Percentiles rank a stretch among this genome's conserved stretches.
Conservation (phyloP, 306 rosid genomes). For the Rosa lucieae region DNA sequence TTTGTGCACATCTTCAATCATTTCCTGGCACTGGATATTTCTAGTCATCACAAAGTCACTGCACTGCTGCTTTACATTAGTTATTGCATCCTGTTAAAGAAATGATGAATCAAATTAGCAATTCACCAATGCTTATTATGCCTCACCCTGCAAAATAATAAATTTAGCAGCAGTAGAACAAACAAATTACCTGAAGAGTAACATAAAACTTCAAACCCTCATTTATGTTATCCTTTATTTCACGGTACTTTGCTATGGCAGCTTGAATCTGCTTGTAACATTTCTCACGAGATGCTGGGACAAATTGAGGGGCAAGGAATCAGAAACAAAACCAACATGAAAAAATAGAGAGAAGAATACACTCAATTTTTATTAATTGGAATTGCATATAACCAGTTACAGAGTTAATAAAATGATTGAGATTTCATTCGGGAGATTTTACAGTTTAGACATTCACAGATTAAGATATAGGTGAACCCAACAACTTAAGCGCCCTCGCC, state of each 20-base stretch:
- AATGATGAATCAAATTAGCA: background rate
- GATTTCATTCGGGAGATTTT: background rate
- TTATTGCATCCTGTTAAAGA: slow-evolving; percentile 77
- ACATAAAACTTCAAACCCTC: slow-evolving; percentile 94
- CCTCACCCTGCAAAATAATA: background rate
- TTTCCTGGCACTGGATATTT: slow-evolving; percentile 94
- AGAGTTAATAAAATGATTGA: background rate
- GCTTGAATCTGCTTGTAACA: slow-evolving; percentile 96
- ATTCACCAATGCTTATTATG: background rate
- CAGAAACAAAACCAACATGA: slow-evolving; percentile 20
- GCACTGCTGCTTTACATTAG: slow-evolving; percentile 94
- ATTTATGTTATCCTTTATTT: slow-evolving; percentile 87
- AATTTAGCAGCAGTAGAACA: background rate
- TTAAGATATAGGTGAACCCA: slow-evolving; percentile 5
- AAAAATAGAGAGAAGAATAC: background rate
- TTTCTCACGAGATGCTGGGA: slow-evolving; percentile 85
- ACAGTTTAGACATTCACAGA: background rate
- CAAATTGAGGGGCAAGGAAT: slow-evolving; percentile 27
- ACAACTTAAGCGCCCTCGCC: background rate
- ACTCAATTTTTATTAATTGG: background rate
- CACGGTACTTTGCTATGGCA: slow-evolving; percentile 82
- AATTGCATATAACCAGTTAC: background rate
- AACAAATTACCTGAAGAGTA: slow-evolving; percentile 69
- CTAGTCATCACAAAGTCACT: slow-evolving; percentile 94
- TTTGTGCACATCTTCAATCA: slow-evolving; percentile 95